Percentiles rank a stretch among this genome's conserved stretches.
These are phyloP conservation scores for Heteromeles arbutifolia DNA, from an alignment of 306 rosid species.

Conservation along the genomic window DNA sequence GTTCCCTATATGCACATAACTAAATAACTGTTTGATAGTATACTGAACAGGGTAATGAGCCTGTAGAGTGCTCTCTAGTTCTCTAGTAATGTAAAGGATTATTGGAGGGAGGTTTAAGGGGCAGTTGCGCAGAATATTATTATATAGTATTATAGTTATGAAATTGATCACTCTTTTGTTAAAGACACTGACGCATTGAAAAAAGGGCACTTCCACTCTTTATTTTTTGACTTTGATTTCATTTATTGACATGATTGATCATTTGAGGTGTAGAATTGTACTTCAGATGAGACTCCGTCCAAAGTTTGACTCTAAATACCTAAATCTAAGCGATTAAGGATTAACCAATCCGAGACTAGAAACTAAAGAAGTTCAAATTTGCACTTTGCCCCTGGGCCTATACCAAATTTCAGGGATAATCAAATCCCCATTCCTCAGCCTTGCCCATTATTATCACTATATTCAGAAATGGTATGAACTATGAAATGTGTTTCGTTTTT, in stretches of 20 bases:
- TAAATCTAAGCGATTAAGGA: background rate
- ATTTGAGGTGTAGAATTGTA: no score
- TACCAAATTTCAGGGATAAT: background rate
- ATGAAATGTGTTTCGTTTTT: background rate
- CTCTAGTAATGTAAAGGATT: constrained; percentile 23
- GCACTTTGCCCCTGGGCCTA: background rate
- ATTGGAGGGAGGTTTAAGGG: constrained; percentile 31
- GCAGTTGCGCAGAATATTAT: constrained; percentile 7
- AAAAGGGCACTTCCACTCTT: background rate
- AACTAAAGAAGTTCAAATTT: background rate
- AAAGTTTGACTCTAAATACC: background rate
- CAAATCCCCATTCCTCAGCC: background rate
- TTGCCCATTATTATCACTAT: background rate
- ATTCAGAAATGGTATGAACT: background rate
- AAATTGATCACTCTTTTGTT: background rate
- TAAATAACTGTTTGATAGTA: constrained; percentile 30
- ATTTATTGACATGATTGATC: no score
- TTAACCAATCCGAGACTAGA: background rate
- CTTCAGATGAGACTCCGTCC: no score
- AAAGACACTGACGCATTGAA: background rate
- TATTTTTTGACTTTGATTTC: background rate
- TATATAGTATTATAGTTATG: background rate
- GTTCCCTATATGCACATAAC: constrained; percentile 14
- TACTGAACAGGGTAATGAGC: constrained; percentile 27
- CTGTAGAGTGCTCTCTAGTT: constrained; percentile 26